Conservation (phyloP, 805 yeast genomes). For the Yarrowia alimentaria region DNA sequence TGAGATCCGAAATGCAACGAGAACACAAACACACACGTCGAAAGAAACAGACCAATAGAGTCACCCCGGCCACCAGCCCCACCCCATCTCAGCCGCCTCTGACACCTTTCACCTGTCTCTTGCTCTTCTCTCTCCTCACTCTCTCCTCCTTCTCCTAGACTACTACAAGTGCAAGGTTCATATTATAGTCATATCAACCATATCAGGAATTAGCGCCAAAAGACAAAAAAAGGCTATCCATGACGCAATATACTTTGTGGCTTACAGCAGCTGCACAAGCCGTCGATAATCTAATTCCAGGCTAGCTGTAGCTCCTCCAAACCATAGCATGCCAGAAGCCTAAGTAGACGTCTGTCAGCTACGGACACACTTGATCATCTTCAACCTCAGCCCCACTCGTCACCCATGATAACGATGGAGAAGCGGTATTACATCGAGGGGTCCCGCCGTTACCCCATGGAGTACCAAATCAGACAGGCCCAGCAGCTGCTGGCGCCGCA, state of each 20-base stretch:
- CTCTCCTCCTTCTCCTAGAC: too few species aligned
- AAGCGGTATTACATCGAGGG: conserved; percentile 24
- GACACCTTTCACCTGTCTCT: too few species aligned
- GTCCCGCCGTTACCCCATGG: conserved; percentile 25
- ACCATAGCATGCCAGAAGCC: conserved; percentile 8
- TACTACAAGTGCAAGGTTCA: too few species aligned
- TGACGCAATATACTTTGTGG: conserved; percentile 28
- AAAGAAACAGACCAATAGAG: too few species aligned
- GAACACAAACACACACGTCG: too few species aligned
- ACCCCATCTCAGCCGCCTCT: too few species aligned
- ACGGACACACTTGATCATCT: too few species aligned
- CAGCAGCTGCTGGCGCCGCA: conserved; percentile 26
- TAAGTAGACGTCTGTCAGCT: not conserved
- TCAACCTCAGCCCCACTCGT: too few species aligned
- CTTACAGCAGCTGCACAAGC: conserved; percentile 23
- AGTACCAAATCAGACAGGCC: conserved; percentile 26
- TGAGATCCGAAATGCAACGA: too few species aligned
- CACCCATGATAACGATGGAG: conserved; percentile 21
- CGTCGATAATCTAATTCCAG: conserved; percentile 15
- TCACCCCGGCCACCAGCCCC: too few species aligned
- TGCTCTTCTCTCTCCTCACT: too few species aligned
- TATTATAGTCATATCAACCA: not conserved
- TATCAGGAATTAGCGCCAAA: conserved; percentile 8
- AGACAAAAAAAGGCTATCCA: conserved; percentile 24
- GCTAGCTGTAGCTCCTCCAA: not conserved